Evolutionary conservation across 352 stramenopile species (phyloP).

Genomic region (Pythium insidiosum): DNA sequence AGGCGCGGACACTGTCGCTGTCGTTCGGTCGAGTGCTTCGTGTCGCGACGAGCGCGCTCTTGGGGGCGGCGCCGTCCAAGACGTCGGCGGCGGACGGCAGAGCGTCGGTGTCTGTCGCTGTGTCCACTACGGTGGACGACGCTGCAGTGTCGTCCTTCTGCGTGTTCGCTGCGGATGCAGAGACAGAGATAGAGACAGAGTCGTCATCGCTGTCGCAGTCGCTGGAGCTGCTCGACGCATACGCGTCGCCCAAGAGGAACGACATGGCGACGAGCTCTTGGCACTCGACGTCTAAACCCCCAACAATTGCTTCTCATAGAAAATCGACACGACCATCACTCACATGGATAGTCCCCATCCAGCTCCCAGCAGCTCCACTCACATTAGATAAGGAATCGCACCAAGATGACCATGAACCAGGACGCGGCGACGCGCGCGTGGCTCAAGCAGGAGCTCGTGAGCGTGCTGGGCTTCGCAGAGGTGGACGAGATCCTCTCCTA

Average conservation of each 20-base stretch:
- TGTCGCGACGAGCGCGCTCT: no score
- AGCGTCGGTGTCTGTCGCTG: not conserved
- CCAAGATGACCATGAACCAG: constrained; percentile 11
- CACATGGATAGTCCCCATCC: no score
- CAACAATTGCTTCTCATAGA: no score
- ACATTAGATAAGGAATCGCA: no score
- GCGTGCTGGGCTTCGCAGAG: constrained; percentile 55
- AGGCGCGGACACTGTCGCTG: no score
- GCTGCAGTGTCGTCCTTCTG: not conserved
- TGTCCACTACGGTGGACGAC: not conserved
- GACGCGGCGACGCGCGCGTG: constrained; percentile 27
- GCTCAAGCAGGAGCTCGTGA: constrained; percentile 52
- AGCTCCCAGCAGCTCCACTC: no score
- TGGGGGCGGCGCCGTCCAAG: constrained; percentile 10
- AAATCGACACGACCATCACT: no score
- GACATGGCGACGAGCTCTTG: constrained; percentile 21
- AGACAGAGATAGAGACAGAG: no score
- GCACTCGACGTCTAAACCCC: no score
- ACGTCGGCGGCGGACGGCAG: constrained; percentile 38
- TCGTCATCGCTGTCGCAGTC: constrained; percentile 18
- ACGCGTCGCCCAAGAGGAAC: constrained; percentile 39
- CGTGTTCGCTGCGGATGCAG: no score
- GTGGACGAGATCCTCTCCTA: constrained; percentile 65
- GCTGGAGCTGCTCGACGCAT: constrained; percentile 24
- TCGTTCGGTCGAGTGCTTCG: no score